Evolutionary conservation across 1,139 yeast genomes (phyloP), one percentile per base, ranked within the genome.

Genomic region (Zhuliangozyma blackwelliae): DNA sequence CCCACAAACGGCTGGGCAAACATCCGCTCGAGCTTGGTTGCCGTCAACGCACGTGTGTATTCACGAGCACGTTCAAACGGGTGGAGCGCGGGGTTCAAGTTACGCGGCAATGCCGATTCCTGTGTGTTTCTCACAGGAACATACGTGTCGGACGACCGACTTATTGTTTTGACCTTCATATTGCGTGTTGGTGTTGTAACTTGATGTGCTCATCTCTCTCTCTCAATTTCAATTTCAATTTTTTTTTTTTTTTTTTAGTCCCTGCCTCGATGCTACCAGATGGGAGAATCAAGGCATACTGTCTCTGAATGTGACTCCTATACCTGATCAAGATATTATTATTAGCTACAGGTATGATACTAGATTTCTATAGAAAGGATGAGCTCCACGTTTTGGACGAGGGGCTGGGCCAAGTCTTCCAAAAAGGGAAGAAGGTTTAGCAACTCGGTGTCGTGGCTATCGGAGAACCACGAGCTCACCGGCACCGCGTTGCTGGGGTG

Each of bases 401-500:
- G 70, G 12, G 66, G 52, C 46, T 71, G 59, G 7, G 96, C 77
- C 44, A 92, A 66, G 58, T 92, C 98, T 58, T 88, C 87, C 51
- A 92, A 72, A 48, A 94, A 81, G 11, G 98, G 98, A 42, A 94
- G 68, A 62, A 92, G 78, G 63, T 92, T 98, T 46, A 87, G 63
- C 50, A 92, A 72, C 68, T 92, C 99, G 56, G 90, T 90, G 60
- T 92, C 99, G 59, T 92, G 98, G 29, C 94, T 82, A 64, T 92
- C 99, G 50, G 96, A 87, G 68, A 94, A 92, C 99, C 99, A 92
- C 59, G 94, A 82, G 46, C 96, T 87, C 26, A 92, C 87, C n/a
- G 99, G 99, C 30, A 94, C 84, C 10, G 97, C 95, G 65, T 92
- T 97, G 56, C 88, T 95, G 20, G 98, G 98, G 58, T 92, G 98